Evolutionary conservation across 179 eudicot species (phyloP).

Genomic region (Vitellaria paradoxa): DNA sequence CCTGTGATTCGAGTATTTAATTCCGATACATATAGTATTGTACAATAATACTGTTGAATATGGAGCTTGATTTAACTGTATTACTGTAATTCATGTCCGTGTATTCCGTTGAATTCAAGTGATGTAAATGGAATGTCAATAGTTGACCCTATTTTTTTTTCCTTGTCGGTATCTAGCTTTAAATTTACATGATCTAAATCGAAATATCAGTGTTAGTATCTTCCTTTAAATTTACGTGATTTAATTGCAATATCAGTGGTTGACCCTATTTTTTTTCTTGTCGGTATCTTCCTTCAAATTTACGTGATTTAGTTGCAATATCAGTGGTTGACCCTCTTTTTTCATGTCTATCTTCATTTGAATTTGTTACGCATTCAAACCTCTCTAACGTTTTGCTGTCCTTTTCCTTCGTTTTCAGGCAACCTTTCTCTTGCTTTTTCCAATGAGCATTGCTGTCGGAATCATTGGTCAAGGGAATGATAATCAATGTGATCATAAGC

Average conservation of each 20-base stretch:
- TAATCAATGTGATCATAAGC: slow-evolving; percentile 44
- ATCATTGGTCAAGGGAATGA: slow-evolving; percentile 20
- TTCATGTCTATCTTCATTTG: background rate
- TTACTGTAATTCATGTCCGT: no score
- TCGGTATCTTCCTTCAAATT: no score
- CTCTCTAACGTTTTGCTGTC: background rate
- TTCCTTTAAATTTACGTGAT: background rate
- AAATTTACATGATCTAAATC: no score
- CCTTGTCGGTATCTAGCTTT: no score
- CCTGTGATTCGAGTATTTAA: background rate
- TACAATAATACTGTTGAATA: background rate
- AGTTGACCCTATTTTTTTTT: no score
- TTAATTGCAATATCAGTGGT: background rate
- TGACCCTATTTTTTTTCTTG: no score
- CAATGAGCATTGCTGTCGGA: slow-evolving; percentile 30
- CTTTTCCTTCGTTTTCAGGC: slow-evolving; percentile 25
- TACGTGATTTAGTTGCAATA: background rate
- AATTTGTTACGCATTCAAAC: background rate
- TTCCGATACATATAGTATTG: background rate
- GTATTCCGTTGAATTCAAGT: no score
- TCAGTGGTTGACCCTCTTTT: background rate
- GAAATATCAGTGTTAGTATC: no score
- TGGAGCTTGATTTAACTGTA: no score
- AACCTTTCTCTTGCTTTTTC: slow-evolving; percentile 38
- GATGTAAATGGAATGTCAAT: no score